Evolutionary conservation across 176 grass and related monocot genomes (phyloP).

Genomic region (Musa troglodytarum): DNA sequence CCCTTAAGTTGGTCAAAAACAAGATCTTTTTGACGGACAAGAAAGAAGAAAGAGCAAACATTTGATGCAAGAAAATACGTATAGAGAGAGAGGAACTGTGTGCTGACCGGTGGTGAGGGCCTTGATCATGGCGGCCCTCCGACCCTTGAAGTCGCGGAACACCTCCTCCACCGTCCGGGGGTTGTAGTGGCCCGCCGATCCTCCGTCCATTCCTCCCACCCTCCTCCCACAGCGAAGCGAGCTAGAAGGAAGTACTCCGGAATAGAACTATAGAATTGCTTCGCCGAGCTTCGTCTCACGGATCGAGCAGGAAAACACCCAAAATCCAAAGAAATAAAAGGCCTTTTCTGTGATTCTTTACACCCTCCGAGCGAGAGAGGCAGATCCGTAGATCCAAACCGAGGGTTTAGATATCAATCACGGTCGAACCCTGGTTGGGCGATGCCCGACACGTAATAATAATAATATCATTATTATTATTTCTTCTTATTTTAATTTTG

Average conservation of each 20-base stretch:
- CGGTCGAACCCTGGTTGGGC: background rate
- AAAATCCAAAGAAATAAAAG: background rate
- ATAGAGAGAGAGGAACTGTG: background rate
- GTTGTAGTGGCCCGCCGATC: constrained; percentile 43
- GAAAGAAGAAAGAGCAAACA: background rate
- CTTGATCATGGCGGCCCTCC: constrained; percentile 66
- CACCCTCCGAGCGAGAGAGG: background rate
- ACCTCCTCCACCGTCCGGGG: constrained; percentile 94
- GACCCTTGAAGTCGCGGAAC: constrained; percentile 87
- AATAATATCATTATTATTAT: background rate
- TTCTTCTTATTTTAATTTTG: no score
- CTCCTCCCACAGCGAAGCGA: constrained; percentile 1
- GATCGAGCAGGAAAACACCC: constrained; percentile 7
- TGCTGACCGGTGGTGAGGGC: constrained; percentile 68
- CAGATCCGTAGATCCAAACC: constrained; percentile 4
- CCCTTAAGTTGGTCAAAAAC: background rate
- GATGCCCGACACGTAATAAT: background rate
- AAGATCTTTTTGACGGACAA: background rate
- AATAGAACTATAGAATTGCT: background rate
- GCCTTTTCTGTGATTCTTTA: constrained; percentile 1
- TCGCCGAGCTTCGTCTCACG: background rate
- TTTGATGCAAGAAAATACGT: background rate
- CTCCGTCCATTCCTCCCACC: constrained; percentile 44
- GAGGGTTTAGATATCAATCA: background rate
- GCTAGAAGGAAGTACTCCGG: background rate